phyloP scores from a whole-genome alignment of 495 filamentous ascomycete species.

The Stereocaulon alpinum region DNA sequence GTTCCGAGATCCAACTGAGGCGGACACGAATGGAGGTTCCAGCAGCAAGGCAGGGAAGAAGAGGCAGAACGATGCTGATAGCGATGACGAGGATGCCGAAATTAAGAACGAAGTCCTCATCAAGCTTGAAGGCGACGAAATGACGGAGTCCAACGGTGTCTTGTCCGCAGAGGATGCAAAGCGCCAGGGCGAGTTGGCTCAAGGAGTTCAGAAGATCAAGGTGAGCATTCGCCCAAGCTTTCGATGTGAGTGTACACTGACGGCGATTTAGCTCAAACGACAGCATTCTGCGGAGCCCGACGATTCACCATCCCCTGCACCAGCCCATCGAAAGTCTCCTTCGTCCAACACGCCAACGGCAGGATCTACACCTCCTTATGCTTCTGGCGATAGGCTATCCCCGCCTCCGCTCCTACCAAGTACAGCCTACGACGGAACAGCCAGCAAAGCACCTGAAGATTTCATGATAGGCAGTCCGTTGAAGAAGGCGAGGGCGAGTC shows the following conservation, averaged over 20 bases:
- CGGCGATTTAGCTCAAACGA: slow-evolving; percentile 67
- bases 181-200: slow-evolving; percentile 74
- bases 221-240: slow-evolving; percentile 41
- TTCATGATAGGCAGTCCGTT: slow-evolving; percentile 62
- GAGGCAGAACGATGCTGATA: slow-evolving; percentile 33
- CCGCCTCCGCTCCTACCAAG: slow-evolving; percentile 32
- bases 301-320: slow-evolving; percentile 34
- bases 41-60: slow-evolving; percentile 35
- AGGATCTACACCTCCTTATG: slow-evolving; percentile 33
- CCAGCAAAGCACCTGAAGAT: slow-evolving; percentile 37
- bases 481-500: slow-evolving; percentile 71
- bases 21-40: slow-evolving; percentile 40
- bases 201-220: slow-evolving; percentile 85
- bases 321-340: slow-evolving; percentile 29
- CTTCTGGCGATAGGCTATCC: slow-evolving; percentile 26
- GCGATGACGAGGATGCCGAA: slow-evolving; percentile 61
- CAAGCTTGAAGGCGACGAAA: slow-evolving; percentile 64
- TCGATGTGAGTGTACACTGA: slow-evolving; percentile 6
- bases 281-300: slow-evolving; percentile 79
- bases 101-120: slow-evolving; percentile 53
- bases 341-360: slow-evolving; percentile 39
- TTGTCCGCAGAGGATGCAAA: slow-evolving; percentile 71
- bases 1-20: slow-evolving; percentile 63
- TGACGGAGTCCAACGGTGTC: slow-evolving; percentile 50
- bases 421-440: slow-evolving; percentile 22